Evolutionary conservation across 768 basidiomycete genomes (phyloP).

Genomic region (Psilocybe sp.): DNA sequence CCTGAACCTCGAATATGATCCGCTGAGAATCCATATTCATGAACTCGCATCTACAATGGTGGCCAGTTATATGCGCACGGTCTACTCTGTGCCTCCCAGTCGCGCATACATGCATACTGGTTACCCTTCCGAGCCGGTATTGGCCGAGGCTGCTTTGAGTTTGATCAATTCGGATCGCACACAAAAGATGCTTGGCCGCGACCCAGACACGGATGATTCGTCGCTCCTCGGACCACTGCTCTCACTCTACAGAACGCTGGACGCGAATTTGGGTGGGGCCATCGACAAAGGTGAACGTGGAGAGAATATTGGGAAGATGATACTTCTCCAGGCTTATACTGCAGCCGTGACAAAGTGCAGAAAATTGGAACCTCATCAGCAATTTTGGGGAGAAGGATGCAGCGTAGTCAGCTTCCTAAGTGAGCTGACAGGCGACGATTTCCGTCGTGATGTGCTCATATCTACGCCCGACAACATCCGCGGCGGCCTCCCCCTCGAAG

Average conservation of each 20-base stretch:
- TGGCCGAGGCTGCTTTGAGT: slow-evolving; percentile 26
- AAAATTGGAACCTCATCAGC: not conserved
- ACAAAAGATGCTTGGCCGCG: too few relatives aligned
- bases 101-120: slow-evolving; percentile 22
- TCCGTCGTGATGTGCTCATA: slow-evolving; percentile 8
- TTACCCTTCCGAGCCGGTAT: slow-evolving; percentile 31
- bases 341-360: slow-evolving; percentile 9
- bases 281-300: slow-evolving; percentile 18
- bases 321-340: slow-evolving; percentile 23
- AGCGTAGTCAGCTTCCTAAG: slow-evolving; percentile 10
- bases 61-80: slow-evolving; percentile 24
- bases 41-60: slow-evolving; percentile 11
- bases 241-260: not conserved
- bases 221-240: not conserved
- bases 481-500: not conserved
- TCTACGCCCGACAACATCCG: slow-evolving; percentile 19
- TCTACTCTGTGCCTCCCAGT: slow-evolving; percentile 20
- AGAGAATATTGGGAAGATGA: slow-evolving; percentile 20
- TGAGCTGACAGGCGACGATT: not conserved
- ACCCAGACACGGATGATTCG: too few relatives aligned
- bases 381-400: slow-evolving; percentile 15
- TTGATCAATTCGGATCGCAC: not conserved
- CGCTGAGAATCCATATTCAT: slow-evolving; percentile 5
- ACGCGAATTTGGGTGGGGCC: not conserved
- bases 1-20: slow-evolving; percentile 10